These are phyloP conservation scores for Gynochthodes officinalis DNA, from an alignment of 257 asterid species.

Conservation along the genomic window DNA sequence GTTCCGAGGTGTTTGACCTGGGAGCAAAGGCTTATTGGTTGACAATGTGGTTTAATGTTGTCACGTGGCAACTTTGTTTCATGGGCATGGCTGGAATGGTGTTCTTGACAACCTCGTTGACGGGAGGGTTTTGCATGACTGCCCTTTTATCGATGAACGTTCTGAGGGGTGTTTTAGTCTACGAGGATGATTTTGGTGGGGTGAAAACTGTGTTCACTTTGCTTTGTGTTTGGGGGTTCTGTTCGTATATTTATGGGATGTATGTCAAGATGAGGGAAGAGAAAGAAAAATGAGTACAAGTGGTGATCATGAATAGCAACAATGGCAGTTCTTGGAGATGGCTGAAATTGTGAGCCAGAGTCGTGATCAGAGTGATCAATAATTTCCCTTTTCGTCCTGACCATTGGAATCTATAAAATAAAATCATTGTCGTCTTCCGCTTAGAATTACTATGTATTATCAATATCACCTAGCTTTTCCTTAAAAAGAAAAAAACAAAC, in stretches of 20 bases:
- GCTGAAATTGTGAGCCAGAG: conserved; percentile 22
- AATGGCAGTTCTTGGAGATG: no score
- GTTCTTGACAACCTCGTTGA: conserved; percentile 65
- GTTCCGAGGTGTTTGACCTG: conserved; percentile 33
- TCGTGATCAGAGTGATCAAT: neutral
- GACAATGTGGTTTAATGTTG: conserved; percentile 30
- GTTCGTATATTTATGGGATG: conserved; percentile 58
- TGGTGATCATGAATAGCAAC: no score
- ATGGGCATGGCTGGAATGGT: conserved; percentile 83
- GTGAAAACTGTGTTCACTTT: conserved; percentile 49
- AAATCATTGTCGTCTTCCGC: no score
- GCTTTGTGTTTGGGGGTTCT: conserved; percentile 69
- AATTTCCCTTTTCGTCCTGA: no score
- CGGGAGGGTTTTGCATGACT: conserved; percentile 73
- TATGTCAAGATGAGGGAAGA: conserved; percentile 14
- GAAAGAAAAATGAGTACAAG: conserved; percentile 9
- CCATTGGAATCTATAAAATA: no score
- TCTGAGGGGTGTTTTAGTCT: conserved; percentile 53
- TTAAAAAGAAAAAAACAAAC: no score
- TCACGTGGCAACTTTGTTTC: conserved; percentile 70
- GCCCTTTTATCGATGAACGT: conserved; percentile 59
- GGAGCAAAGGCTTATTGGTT: conserved; percentile 52
- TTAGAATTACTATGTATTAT: no score
- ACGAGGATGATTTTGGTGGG: conserved; percentile 52
- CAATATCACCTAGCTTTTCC: no score